Evolutionary conservation across 352 stramenopile species (phyloP), one percentile per base, ranked within the genome.

Genomic region (Chrysophaeum taylorii): DNA sequence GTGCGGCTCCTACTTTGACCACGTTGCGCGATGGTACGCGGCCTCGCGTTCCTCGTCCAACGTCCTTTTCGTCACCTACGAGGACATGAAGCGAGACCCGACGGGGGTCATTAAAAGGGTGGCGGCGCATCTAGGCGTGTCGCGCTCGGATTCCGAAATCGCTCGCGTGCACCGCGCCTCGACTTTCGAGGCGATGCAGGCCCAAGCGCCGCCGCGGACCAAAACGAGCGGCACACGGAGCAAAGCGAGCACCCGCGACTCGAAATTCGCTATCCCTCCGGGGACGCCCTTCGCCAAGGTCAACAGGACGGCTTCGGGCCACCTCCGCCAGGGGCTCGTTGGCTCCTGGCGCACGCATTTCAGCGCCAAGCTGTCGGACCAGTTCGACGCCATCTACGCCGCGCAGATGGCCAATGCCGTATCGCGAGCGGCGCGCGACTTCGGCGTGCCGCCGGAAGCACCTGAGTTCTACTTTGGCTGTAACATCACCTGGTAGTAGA

Each of bases 11-110:
- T 66, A 21, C 14, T 5, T 45, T 18, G 57, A 66, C 16, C 57
- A 66, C n/a, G 57, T 66, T 2, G 57, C 57, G 33, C 57, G 57
- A 2, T 66, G 57, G 57, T 36, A 66, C 57, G 57, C 57, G 12
- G 57, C 36, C 1, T 66, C 57, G 21, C 31, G 7, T 23, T 31
- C 57, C 7, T 2, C 2, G 14, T 37, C 48, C 5, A 18, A 9
- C 36, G 35, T 66, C 14, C n/a, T 66, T 2, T 66, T 66, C 36
- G 31, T 66, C 33, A 66, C 27, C 33, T 66, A 66, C 36, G 57
- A 66, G n/a, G 33, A 42, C 33, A 31, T 66, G 2, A 16, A 2
- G 31, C 1, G 2, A 9, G 36, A 66, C 21, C 33, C 57, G 9
- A 27, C 5, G 12, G 12, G 31, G 35, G 5, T 2, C 2, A 4